Conservation (phyloP, 139 green algal species). For the Trebouxia sp. region DNA sequence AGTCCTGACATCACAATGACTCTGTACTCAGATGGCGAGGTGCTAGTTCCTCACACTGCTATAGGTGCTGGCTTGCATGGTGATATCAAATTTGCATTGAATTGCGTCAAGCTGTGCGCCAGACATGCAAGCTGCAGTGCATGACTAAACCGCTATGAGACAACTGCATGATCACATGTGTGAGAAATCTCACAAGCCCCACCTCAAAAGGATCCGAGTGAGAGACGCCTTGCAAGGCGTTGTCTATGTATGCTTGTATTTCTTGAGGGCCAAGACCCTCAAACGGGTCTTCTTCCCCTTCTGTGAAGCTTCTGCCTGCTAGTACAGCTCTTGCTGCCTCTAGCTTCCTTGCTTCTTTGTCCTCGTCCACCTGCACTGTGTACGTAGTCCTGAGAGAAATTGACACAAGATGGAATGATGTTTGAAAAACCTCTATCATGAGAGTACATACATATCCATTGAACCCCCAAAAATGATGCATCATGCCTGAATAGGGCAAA, state of each 20-base stretch:
- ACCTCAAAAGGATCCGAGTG: conserved; percentile 75
- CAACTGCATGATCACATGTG: background rate
- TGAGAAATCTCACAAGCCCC: background rate
- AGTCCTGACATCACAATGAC: too few relatives aligned
- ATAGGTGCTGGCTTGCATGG: background rate
- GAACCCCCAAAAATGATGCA: too few relatives aligned
- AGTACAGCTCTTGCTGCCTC: conserved; percentile 48
- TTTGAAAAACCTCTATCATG: too few relatives aligned
- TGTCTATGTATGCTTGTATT: conserved; percentile 48
- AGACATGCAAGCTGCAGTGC: background rate
- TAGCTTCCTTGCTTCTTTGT: conserved; percentile 44
- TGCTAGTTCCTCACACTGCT: too few relatives aligned
- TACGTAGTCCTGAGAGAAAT: background rate
- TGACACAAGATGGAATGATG: too few relatives aligned
- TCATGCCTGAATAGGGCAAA: too few relatives aligned
- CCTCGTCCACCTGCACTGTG: conserved; percentile 36
- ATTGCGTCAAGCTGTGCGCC: background rate
- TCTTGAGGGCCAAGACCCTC: conserved; percentile 66
- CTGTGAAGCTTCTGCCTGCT: conserved; percentile 45
- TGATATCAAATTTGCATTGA: background rate
- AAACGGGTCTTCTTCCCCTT: conserved; percentile 59
- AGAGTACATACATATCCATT: background rate
- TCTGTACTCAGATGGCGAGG: too few relatives aligned
- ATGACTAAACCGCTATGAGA: background rate
- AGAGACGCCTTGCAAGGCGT: conserved; percentile 36